Base-by-base conservation (phyloP, 306 rosid species). In the Dalbergia oliveri region DNA sequence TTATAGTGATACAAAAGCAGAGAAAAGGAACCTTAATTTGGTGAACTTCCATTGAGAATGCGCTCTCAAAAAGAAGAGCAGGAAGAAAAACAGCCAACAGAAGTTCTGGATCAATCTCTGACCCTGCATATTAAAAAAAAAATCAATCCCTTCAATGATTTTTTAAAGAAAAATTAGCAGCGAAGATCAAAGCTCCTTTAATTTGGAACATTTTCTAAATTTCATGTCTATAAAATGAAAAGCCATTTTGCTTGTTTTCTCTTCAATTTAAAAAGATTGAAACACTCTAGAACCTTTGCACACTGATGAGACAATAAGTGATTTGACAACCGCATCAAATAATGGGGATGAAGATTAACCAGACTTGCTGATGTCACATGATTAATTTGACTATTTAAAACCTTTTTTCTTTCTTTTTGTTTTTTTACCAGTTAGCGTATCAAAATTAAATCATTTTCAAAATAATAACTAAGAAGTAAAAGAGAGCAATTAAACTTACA, bases 61-160 rank as follows among this genome's bases (percentile, higher is more conserved):
- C 86, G 80, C 99, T 95, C 90, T 93, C 99, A 21, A 93, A 93
- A 69, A 95, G 96, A 65, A 95, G 94, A 72, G 99, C 99, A 62
- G 99, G 99, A 74, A 95, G 99, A 76, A 95, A 95, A 85, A 95
- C 93, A 56, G 98, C 99, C 80, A 95, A 80, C 12, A 95, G 85
- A 81, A 95, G 96, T 2, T 82, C 84, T 67, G 99, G 99, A 91
- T 95, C 85, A 82, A 95, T 95, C 11, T 70, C 85, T 19, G 96
- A 87, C 99, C 99, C 99, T 95, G 90, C 82, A 88, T 18, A 66
- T 74, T n/a, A 72, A 26, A 26, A 26, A 26, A 26, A 26, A 26
- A 26, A 26, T 57, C 41, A 71, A 74, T 26, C 47, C 80, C 69
- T 63, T 76, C 49, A 67, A 78, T 37, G 37, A 70, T 57, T 75